These are phyloP conservation scores for California macrophylla DNA, from an alignment of 441 rosid genomes.

Conservation along the genomic window DNA sequence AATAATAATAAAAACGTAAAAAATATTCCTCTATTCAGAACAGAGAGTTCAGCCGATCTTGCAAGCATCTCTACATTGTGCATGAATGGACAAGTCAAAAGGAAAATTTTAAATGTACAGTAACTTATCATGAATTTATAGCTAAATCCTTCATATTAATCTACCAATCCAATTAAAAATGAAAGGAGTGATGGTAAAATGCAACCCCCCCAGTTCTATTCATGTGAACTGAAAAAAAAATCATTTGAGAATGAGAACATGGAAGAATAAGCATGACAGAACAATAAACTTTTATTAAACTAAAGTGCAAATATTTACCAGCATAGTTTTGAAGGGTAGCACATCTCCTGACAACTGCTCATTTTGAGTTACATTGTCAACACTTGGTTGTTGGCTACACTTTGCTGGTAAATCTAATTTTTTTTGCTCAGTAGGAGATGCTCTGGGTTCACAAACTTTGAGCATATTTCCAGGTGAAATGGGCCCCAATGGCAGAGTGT, in stretches of 20 bases:
- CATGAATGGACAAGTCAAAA: neutral
- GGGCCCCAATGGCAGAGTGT: neutral
- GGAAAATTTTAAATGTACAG: neutral
- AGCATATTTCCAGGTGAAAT: slow-evolving; percentile 11
- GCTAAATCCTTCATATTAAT: neutral
- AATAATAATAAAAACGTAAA: too few species aligned
- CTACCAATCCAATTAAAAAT: neutral
- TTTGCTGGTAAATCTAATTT: slow-evolving; percentile 4
- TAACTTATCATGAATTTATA: neutral
- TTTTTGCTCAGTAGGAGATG: slow-evolving; percentile 13
- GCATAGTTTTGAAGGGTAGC: too few species aligned
- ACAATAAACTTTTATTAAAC: neutral
- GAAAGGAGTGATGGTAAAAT: neutral
- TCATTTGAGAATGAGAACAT: neutral
- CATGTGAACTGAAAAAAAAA: neutral
- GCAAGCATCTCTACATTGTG: neutral
- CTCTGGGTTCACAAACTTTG: slow-evolving; percentile 13
- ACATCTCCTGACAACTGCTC: slow-evolving; percentile 7
- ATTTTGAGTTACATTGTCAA: slow-evolving; percentile 3
- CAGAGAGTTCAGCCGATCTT: too few species aligned
- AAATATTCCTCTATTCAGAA: neutral
- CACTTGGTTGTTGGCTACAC: slow-evolving; percentile 3
- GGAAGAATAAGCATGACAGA: neutral
- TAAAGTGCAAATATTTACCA: slow-evolving; percentile 1
- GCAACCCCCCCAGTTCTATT: too few species aligned